These are phyloP conservation scores for Gossypium davidsonii DNA, from an alignment of 441 rosid species.

Conservation along the genomic window DNA sequence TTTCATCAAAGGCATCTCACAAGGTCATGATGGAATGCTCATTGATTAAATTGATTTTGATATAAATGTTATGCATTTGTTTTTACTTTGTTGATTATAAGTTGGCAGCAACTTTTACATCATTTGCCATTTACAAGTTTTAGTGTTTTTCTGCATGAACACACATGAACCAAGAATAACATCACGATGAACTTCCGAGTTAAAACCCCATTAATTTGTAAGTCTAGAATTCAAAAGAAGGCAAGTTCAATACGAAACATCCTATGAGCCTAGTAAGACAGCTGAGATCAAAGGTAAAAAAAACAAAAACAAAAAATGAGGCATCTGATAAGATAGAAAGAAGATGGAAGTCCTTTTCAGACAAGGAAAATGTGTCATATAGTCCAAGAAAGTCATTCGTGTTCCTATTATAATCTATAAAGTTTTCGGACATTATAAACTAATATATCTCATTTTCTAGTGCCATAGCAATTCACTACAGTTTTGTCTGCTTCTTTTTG, in stretches of 20 bases:
- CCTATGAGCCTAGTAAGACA: background rate
- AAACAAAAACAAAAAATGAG: no score
- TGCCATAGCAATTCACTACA: background rate
- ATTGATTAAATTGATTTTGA: background rate
- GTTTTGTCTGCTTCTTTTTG: background rate
- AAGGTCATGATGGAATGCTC: background rate
- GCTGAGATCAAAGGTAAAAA: background rate
- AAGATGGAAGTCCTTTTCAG: background rate
- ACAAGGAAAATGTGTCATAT: background rate
- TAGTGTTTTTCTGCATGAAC: background rate
- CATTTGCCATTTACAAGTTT: background rate
- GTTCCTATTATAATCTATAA: background rate
- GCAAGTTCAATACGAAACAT: background rate
- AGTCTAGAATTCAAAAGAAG: background rate
- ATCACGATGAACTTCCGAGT: background rate
- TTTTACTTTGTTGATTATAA: background rate
- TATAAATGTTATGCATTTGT: background rate
- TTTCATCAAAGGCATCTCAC: conserved; percentile 16
- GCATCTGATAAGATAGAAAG: background rate
- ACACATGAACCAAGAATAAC: background rate
- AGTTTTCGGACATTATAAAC: background rate
- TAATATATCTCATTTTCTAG: background rate
- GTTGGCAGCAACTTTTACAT: background rate
- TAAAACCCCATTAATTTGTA: background rate
- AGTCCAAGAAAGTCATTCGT: background rate